These are phyloP conservation scores for Strobilomyces dryophilus DNA, from an alignment of 768 basidiomycete species.

Conservation along the genomic window DNA sequence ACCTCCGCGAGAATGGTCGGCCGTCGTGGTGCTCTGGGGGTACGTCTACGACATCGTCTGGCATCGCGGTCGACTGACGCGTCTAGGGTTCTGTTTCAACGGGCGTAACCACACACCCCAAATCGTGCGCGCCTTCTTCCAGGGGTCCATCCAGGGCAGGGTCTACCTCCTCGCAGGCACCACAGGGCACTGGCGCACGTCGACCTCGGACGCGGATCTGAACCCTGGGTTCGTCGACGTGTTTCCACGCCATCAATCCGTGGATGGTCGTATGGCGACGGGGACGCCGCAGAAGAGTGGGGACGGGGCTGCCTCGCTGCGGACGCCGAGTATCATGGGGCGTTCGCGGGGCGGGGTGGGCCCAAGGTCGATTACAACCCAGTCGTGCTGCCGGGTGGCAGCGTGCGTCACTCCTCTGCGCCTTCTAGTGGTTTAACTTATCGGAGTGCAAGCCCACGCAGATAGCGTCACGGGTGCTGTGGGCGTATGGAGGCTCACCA, in stretches of 20 bases:
- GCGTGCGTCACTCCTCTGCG: slow-evolving; percentile 45
- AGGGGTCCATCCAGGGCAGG: too few relatives aligned
- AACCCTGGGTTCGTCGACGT: slow-evolving; percentile 62
- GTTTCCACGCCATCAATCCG: slow-evolving; percentile 76
- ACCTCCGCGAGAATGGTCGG: slow-evolving; percentile 64
- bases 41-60: slow-evolving; percentile 7
- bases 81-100: slow-evolving; percentile 65
- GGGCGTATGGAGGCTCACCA: slow-evolving; percentile 39
- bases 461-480: slow-evolving; percentile 29
- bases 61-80: not conserved
- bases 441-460: slow-evolving; percentile 41
- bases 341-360: slow-evolving; percentile 40
- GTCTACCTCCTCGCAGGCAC: slow-evolving; percentile 67
- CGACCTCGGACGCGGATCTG: slow-evolving; percentile 63
- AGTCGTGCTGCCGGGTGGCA: slow-evolving; percentile 77
- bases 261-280: slow-evolving; percentile 74
- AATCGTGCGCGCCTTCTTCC: slow-evolving; percentile 52
- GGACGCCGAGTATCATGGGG: slow-evolving; percentile 58
- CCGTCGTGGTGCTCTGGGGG: slow-evolving; percentile 77
- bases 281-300: too few relatives aligned
- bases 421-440: slow-evolving; percentile 59
- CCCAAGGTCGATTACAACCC: slow-evolving; percentile 76
- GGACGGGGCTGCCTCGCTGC: slow-evolving; percentile 57
- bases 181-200: slow-evolving; percentile 74
- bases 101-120: slow-evolving; percentile 58